These are phyloP conservation scores for Monosporozyma siamensis DNA, from an alignment of 805 yeast species.

Conservation along the genomic window DNA sequence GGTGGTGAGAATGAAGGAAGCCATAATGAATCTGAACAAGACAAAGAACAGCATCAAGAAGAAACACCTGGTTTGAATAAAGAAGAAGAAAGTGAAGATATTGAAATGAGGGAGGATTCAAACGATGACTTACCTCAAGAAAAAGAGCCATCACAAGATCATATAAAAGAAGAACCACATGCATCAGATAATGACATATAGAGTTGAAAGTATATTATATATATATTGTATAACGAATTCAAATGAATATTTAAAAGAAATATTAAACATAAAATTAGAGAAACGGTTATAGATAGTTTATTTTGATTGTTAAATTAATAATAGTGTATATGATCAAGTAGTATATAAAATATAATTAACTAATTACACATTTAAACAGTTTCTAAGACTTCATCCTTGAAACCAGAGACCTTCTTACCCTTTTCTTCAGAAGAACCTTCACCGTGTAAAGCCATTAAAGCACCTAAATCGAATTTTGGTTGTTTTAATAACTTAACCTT, in stretches of 20 bases:
- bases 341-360: not conserved
- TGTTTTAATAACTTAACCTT: conserved; percentile 96
- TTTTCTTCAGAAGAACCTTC: conserved; percentile 87
- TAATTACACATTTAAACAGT: conserved; percentile 50
- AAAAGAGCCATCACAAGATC: too few relatives aligned
- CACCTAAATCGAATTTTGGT: conserved; percentile 97
- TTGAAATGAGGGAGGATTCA: too few relatives aligned
- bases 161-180: too few relatives aligned
- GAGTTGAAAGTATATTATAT: too few relatives aligned
- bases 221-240: too few relatives aligned
- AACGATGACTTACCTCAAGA: too few relatives aligned
- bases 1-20: conserved; percentile 1
- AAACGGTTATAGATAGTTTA: conserved; percentile 1
- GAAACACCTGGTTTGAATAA: too few relatives aligned
- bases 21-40: not conserved
- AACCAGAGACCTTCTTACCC: conserved; percentile 92
- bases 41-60: too few relatives aligned
- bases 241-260: not conserved
- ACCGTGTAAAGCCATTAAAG: conserved; percentile 93
- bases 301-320: conserved; percentile 2
- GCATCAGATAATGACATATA: too few relatives aligned
- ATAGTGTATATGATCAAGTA: conserved; percentile 3
- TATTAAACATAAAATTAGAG: not conserved
- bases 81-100: too few relatives aligned
- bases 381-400: conserved; percentile 97